Evolutionary conservation across 768 basidiomycete species (phyloP), one percentile per base, ranked within the genome.

Genomic region (Mycena rebaudengoi): DNA sequence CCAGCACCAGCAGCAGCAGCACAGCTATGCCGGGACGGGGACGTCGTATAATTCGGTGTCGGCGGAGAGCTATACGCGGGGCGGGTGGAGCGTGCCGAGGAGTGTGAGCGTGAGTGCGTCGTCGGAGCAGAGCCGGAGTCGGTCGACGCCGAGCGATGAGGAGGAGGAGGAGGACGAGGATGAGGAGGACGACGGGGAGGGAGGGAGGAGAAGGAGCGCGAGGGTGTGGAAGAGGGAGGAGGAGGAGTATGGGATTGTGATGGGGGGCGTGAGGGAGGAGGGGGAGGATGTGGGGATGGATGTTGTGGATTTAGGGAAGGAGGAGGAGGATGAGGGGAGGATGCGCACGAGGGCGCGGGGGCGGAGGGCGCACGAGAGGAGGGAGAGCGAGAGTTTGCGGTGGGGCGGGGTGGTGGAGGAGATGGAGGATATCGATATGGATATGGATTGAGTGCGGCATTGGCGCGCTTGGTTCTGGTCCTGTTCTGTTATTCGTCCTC

Each of bases 351-450:
- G 63, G 64, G 67, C 69, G 62, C 69, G 68, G 69, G 83, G 77
- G 79, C 77, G 25, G 18, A 18, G 43, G 21, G 53, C 46, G 48
- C 40, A 26, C 16, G 54, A 43, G 41, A 13, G 54, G 28, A 20
- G 81, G 53, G 78, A 83, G 50, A 75, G 79, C 77, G 83, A 83
- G 62, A 67, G 66, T 10, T 29, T 67, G 52, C 40, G 70, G 79
- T 87, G 86, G 84, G 72, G 73, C 29, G 72, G 70, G n/a, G 69
- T 72, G n/a, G 69, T 72, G 69, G 71, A 76, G 54, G 66, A 68
- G 56, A 65, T 65, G 64, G 68, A 66, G 25, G 65, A 66, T 56
- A 90, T 92, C 87, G 91, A 90, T 57, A 89, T 90, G 88, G 88
- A 89, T 69, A 86, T 90, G 85, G 84, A 86, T 76, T 83, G 71